Evolutionary conservation across 225 moss, liverwort and hornwort species (phyloP).

Genomic region (Bryum argenteum): DNA sequence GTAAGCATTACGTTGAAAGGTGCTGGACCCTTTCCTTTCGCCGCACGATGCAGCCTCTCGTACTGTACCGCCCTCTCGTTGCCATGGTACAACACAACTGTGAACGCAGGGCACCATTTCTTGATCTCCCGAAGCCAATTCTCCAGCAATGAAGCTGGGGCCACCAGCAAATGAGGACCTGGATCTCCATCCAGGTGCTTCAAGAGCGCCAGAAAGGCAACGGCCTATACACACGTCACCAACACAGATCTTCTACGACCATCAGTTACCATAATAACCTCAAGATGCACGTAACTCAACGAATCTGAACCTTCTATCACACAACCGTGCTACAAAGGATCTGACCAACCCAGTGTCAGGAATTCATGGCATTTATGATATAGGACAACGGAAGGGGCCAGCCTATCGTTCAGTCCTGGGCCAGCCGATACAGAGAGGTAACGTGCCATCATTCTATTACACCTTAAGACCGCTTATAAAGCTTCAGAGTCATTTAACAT

Average conservation of each 20-base stretch:
- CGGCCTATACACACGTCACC: conserved; percentile 47
- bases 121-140: conserved; percentile 93
- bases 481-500: conserved; percentile 8
- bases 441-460: neutral
- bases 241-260: conserved; percentile 8
- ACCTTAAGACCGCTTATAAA: neutral
- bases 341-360: neutral
- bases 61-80: conserved; percentile 78
- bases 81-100: conserved; percentile 90
- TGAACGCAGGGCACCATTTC: conserved; percentile 96
- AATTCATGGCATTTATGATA: neutral
- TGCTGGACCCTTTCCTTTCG: conserved; percentile 54
- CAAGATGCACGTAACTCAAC: neutral
- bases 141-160: conserved; percentile 88
- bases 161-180: conserved; percentile 91
- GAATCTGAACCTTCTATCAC: neutral
- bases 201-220: conserved; percentile 86
- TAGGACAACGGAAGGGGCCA: neutral
- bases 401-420: conserved; percentile 6
- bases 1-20: conserved; percentile 98
- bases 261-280: neutral
- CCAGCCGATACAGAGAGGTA: neutral
- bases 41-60: conserved; percentile 71
- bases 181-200: conserved; percentile 86
- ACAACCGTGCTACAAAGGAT: neutral